Conservation (phyloP, 306 rosid genomes). For the Vachellia collinsii region DNA sequence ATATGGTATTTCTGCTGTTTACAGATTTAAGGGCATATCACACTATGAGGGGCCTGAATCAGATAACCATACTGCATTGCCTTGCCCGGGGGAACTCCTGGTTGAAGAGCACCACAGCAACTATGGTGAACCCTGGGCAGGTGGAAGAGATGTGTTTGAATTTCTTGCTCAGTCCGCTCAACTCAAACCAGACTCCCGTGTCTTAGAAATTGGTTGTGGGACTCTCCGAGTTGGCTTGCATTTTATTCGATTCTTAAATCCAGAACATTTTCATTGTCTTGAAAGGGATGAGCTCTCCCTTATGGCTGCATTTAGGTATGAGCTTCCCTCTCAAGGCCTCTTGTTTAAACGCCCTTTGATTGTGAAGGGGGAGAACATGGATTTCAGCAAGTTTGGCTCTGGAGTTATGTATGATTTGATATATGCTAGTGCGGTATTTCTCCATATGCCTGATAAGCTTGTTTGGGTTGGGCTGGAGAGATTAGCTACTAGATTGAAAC, state of each 20-base stretch:
- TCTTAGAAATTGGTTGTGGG: constrained; percentile 20
- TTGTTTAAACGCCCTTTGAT: constrained; percentile 20
- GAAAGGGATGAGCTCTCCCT: constrained; percentile 24
- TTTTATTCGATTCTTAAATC: constrained; percentile 15
- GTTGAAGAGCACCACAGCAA: constrained; percentile 29
- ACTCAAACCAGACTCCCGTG: constrained; percentile 25
- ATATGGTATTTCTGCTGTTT: not conserved
- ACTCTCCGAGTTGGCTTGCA: constrained; percentile 25
- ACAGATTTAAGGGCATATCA: constrained; percentile 28
- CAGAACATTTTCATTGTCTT: constrained; percentile 17
- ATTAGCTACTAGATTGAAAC: constrained; percentile 15
- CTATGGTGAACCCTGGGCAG: constrained; percentile 29
- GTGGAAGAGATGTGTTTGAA: constrained; percentile 30
- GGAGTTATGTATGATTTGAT: constrained; percentile 21
- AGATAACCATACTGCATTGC: constrained; percentile 17
- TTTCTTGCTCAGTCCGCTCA: constrained; percentile 23
- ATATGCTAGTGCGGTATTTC: constrained; percentile 24
- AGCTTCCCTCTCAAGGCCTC: constrained; percentile 27
- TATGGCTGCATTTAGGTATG: constrained; percentile 26
- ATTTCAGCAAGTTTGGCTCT: constrained; percentile 16
- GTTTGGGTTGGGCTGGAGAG: constrained; percentile 23
- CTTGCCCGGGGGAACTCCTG: constrained; percentile 25
- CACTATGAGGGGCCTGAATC: constrained; percentile 20
- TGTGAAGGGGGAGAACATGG: constrained; percentile 26
- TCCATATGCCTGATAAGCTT: constrained; percentile 19